Base-by-base conservation (phyloP, 1,284 basidiomycete species). In the Cutaneotrichosporon mucoides region DNA sequence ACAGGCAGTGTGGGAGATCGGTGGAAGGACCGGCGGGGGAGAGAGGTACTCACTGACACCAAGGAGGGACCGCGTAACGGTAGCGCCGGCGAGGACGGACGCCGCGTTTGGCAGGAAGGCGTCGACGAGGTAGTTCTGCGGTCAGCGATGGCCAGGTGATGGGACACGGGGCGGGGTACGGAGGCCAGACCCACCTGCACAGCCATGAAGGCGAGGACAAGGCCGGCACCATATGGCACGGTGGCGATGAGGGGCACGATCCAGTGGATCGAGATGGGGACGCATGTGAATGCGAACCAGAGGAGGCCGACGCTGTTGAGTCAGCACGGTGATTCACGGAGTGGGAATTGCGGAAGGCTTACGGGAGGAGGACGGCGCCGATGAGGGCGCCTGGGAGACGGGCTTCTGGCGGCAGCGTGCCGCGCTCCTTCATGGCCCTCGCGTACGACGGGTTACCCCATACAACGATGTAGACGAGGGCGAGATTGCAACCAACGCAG, bases 31-130 rank as follows among this genome's bases (percentile, higher is more conserved):
- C 8, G 8, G 38, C 38, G 38, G 12, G 8, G 38, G 38, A 40
- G 1, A 8, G 4, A 12, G n/a, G 5, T 9, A 61, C 57, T 36
- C 24, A 59, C 57, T 34, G 40, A 63, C 84, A 13, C 85, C 88
- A 8, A 85, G 81, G 3, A 82, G 75, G 2, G 84, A 86, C 41
- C 87, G 84, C 24, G 86, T 69, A 33, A 90, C 82, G n/a, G 87
- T 84, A 9, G 85, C 86, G 36, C 86, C 84, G 0, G 87, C 86
- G 37, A 87, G 80, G 8, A 85, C 85, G 57, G 83, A 84, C 0
- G 86, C 85, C 6, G 62, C 49, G 61, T 69, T 60, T 47, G 59
- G 60, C 3, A 70, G 78, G 71, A 86, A 87, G 1, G 82, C 77
- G 63, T 86, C 85, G 81, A 87, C 85, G 55, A 87, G 76, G 73